phyloP scores from a whole-genome alignment of 225 moss, liverwort and hornwort genomes.

The Marchantia polymorpha region DNA sequence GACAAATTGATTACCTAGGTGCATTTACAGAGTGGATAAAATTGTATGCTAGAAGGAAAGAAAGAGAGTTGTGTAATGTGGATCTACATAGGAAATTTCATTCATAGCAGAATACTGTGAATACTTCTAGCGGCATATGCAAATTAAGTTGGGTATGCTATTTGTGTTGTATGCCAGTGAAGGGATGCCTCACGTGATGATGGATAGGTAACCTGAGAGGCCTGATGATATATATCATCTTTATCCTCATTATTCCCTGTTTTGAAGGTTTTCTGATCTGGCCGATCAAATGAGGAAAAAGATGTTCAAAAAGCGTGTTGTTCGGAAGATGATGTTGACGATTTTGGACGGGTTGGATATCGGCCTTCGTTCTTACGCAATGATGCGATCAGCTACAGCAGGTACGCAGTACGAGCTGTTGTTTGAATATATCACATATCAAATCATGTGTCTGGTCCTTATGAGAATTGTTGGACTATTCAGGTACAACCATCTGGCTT shows the following conservation, averaged over 20 bases:
- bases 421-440: background rate
- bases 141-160: no score
- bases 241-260: background rate
- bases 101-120: no score
- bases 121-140: no score
- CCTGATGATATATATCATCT: no score
- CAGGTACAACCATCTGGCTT: slow-evolving; percentile 82
- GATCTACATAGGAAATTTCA: background rate
- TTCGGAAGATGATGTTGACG: slow-evolving; percentile 83
- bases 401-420: slow-evolving; percentile 39
- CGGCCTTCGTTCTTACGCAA: slow-evolving; percentile 80
- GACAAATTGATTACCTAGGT: background rate
- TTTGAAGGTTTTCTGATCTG: slow-evolving; percentile 77
- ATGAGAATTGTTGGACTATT: background rate
- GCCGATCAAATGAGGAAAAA: slow-evolving; percentile 74
- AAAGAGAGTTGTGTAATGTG: background rate
- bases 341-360: slow-evolving; percentile 71
- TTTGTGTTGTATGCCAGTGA: no score
- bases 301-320: slow-evolving; percentile 88
- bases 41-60: background rate
- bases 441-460: background rate
- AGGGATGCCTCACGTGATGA: no score
- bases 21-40: background rate
- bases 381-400: slow-evolving; percentile 80
- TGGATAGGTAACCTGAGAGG: no score